Base-by-base conservation (phyloP, 2,329 filamentous ascomycete genomes). In the Lecanicillium sp. region DNA sequence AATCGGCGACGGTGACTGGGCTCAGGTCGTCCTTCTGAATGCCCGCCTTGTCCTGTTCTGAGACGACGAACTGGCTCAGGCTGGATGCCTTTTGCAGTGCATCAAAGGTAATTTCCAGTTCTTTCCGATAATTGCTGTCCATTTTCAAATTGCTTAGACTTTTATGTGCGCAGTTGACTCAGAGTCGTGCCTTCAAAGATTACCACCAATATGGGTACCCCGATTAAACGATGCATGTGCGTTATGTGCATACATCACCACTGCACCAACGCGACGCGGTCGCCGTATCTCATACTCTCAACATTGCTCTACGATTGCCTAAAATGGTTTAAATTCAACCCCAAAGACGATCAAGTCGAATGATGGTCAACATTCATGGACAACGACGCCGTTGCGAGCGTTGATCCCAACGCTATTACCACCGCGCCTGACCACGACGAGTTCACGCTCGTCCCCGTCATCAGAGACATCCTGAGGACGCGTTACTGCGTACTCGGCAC, bases 1-100 rank as follows among this genome's bases (percentile, higher is more conserved):
- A 80, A 60, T 81, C 78, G 58, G 73, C 78, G 17, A 80, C 67
- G 0, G 78, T 81, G 39, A 81, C 78, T 2, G 76, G 77, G 48
- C 72, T 77, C 29, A 78, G 62, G 57, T 79, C 77, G 36, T 72
- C 69, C 53, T 81, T 81, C 50, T 72, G 66, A 20, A 78, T 60
- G 20, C 68, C 66, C 47, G 72, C 73, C 56, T 77, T 77, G 60
- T 77, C 72, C 24, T 67, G 63, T 3, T 66, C 59, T 1, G 67
- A 60, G 37, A 78, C 64, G 35, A 78, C 69, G 2, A 67, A 68
- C 44, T 74, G 71, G 55, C 74, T 77, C 49, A 81, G 61, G 38
- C 62, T 64, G 10, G 75, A 68, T 2, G 77, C 75, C 26, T 65
- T 63, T 45, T 67, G 67, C 27, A 73, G 61, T n/a, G 63, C 69